Base-by-base conservation (phyloP, 345 rosid genomes). In the Brassica carinata region DNA sequence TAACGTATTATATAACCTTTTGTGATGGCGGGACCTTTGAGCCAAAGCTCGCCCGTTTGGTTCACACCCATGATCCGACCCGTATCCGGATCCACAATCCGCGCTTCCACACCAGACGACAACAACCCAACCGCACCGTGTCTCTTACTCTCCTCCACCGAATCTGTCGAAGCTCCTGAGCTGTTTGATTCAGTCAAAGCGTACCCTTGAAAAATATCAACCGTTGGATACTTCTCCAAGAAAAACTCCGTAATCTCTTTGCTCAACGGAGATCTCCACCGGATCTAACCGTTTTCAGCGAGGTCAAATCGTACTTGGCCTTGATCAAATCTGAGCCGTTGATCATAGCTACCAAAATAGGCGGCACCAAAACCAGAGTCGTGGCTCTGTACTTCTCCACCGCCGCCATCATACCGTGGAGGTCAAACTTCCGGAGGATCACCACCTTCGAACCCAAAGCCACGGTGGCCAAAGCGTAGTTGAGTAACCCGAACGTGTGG, bases 71-170 rank as follows among this genome's bases (percentile, higher is more conserved):
- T 77, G 5, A 87, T 70, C 69, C 65, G 61, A 7, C 93, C 89
- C 13, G 77, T 79, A 26, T 86, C 89, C 55, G 93, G 89, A 69
- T 91, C 90, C 66, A 93, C 61, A 0, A 73, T 27, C 69, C 61
- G 11, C 38, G 77, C 77, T 4, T 38, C 15, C 40, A 43, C 17
- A 58, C 84, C 85, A n/a, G 91, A 82, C 17, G 94, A 66, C 84
- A 80, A 2, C 81, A 57, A 8, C 27, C 98, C 98, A 27, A 87
- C 94, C 73, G 97, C 82, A 1, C 94, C 98, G 29, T 89, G 89
- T 80, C 85, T 80, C 45, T 87, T 76, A 64, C 71, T 69, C 4
- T 69, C 73, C 8, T 69, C 27, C 8, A 48, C 73, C 27, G 73
- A 27, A 48, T 69, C 73, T 0, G 18, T 48, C 14, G 73, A 69